Conservation (phyloP, 768 basidiomycete genomes). For the Amanita polypyramis region DNA sequence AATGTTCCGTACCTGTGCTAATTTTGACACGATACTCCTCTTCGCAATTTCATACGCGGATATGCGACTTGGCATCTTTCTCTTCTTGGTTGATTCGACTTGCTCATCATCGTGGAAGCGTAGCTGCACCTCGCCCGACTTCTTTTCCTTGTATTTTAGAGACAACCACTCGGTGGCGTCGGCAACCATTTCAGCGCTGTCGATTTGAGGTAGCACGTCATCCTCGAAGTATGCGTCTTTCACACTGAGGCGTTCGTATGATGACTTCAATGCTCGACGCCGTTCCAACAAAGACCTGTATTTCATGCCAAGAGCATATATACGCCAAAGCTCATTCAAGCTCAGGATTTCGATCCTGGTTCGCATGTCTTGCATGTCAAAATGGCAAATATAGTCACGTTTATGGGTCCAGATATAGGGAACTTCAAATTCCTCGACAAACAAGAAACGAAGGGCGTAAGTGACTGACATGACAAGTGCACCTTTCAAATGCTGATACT, state of each 20-base stretch:
- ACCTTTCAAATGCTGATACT: conserved; percentile 46
- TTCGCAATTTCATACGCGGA: conserved; percentile 81
- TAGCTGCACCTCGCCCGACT: conserved; percentile 50
- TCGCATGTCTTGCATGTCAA: conserved; percentile 56
- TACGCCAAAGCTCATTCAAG: conserved; percentile 82
- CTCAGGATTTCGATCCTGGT: conserved; percentile 62
- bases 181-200: conserved; percentile 80
- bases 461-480: conserved; percentile 74
- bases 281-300: conserved; percentile 82
- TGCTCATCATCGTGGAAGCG: conserved; percentile 69
- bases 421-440: conserved; percentile 85
- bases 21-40: conserved; percentile 61
- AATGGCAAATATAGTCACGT: conserved; percentile 81
- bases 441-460: conserved; percentile 69
- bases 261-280: conserved; percentile 44
- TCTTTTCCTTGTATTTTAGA: conserved; percentile 73
- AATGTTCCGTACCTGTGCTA: conserved; percentile 59
- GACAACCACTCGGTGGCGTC: conserved; percentile 89
- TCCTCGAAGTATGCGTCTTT: conserved; percentile 70
- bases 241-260: conserved; percentile 59
- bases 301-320: conserved; percentile 80
- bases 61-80: conserved; percentile 74
- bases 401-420: conserved; percentile 94
- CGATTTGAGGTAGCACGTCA: conserved; percentile 54
- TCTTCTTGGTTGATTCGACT: conserved; percentile 40